A percentile compares a stretch with the other conserved stretches of the same genome.
These are phyloP conservation scores for Stephania cephalantha DNA, from an alignment of 164 flowering plant species.

Conservation along the genomic window DNA sequence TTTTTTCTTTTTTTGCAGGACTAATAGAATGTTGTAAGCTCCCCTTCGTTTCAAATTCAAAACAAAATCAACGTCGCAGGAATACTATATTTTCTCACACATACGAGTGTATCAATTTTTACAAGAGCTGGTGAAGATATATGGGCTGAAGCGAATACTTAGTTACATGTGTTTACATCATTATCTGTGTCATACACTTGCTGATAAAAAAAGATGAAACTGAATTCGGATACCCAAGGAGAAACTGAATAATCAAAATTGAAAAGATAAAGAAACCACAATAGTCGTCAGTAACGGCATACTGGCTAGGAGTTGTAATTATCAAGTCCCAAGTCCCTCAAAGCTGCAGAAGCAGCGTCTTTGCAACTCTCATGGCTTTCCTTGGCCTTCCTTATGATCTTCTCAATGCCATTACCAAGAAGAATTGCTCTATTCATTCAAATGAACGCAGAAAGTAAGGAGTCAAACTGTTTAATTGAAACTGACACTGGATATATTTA, in stretches of 20 bases:
- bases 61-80: too few species aligned
- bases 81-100: too few species aligned
- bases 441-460: background rate
- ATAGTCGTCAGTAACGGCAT: background rate
- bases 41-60: too few species aligned
- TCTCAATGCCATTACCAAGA: conserved; percentile 74
- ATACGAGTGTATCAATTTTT: too few species aligned
- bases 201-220: too few species aligned
- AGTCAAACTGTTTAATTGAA: background rate
- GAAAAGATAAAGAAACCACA: background rate
- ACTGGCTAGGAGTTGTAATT: conserved; percentile 52
- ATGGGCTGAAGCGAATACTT: too few species aligned
- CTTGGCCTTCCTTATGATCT: conserved; percentile 69
- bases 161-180: too few species aligned
- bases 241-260: background rate
- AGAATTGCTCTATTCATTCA: conserved; percentile 49
- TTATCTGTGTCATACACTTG: too few species aligned
- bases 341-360: conserved; percentile 81
- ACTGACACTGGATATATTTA: background rate
- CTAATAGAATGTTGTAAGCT: too few species aligned
- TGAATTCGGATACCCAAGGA: too few species aligned
- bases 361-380: conserved; percentile 68
- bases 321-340: conserved; percentile 85
- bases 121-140: too few species aligned
- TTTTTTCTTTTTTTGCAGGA: too few species aligned